Evolutionary conservation across 2,329 filamentous ascomycete species (phyloP), one percentile per base, ranked within the genome.

Genomic region (Seiridium cupressi): DNA sequence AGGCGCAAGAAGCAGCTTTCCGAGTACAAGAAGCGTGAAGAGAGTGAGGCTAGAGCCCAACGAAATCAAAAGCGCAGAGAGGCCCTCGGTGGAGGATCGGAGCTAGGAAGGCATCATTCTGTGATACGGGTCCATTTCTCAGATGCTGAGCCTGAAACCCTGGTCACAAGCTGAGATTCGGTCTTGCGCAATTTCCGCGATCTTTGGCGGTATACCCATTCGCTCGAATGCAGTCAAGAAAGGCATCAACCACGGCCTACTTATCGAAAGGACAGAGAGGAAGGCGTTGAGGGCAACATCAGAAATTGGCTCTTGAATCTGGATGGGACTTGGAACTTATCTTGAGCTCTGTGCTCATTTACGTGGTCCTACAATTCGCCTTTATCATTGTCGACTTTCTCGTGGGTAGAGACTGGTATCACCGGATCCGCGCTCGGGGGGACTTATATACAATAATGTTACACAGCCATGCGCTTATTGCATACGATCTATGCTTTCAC

Each of bases 11-110:
- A 85, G 70, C 87, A 89, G 71, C 79, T 89, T 66, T 81, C 80
- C 8, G 86, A 87, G 51, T 89, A 89, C 69, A 81, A 77, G 64
- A 85, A 81, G 65, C 79, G 86, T 31, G 85, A 89, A 66, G 84
- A 86, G 67, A 79, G 77, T 53, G 85, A 89, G 60, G 86, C 86
- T 3, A 77, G 87, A 54, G 81, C 83, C 0, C 77, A 74, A 64
- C 77, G 86, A 60, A 88, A 74, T 64, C 79, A 83, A 68, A 77
- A 81, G 53, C 77, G 85, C 49, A 76, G 79, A 61, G 72, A 73
- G 61, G 69, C 60, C 47, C 66, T 63, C 63, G 70, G 57, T 55
- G 71, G 57, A 62, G 71, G 51, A 61, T 66, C 63, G 3, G 62
- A 64, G 18, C 51, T 69, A 49, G 60, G 67, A 42, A 66, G 69